Base-by-base conservation (phyloP, 139 green algal species). In the Chloropicon primus region DNA sequence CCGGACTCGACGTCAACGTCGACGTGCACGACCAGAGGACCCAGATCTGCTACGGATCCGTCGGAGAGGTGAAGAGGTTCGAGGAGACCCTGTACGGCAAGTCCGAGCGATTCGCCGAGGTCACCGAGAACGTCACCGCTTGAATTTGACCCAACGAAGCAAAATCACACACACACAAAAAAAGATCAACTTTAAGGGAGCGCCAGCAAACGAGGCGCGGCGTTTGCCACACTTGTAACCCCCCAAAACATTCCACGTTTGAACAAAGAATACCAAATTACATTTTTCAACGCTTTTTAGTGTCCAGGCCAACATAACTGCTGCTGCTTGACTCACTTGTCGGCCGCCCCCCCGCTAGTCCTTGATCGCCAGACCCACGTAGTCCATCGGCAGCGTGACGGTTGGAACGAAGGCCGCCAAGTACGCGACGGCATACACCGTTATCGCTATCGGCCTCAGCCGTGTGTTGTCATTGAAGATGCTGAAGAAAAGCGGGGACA, bases 61-160 rank as follows among this genome's bases (percentile, higher is more conserved):
- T 88, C 0, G 88, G 80, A 76, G 92, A 97, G 88, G 82, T 88
- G 5, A 79, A 82, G 54, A 84, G 92, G 23, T 97, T 96, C 53
- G 93, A 97, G 89, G 89, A 96, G 87, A 92, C 89, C 86, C 82
- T 97, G 78, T 94, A 96, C 77, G 92, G 92, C 77, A 79, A 84
- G 53, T 87, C 82, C 22, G 71, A 79, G 71, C 83, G 85, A 41
- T 92, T 91, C 79, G 82, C 80, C n/a, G 72, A 89, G 29, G 80
- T 83, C 1, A 25, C 27, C 3, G 79, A 5, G 10, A 62, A 62
- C 41, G 41, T 62, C 41, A 62, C 41, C 41, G 41, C 41, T 17
- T 62, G 17, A 62, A 62, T n/a, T n/a, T 62, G 10, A 62, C 5
- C 5, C 5, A 62, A 62, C 10, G 17, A 62, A 62, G 17, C 5